phyloP scores from a whole-genome alignment of 1,139 yeast genomes.

The Nadsonia commutata region DNA sequence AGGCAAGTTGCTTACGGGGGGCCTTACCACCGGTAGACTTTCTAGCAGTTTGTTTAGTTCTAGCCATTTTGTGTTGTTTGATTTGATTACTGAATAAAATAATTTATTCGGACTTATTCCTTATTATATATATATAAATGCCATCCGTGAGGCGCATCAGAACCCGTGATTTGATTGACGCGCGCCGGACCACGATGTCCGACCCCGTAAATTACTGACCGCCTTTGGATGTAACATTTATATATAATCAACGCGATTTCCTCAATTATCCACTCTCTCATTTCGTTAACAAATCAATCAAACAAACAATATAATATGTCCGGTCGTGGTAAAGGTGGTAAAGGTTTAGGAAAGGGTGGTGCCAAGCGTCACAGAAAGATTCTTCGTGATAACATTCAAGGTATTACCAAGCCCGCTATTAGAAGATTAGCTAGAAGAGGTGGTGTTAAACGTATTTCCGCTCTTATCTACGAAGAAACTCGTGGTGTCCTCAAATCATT shows the following conservation, averaged over 20 bases:
- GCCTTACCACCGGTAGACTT: conserved; percentile 99
- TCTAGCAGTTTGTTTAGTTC: conserved; percentile 98
- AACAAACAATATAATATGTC: conserved; percentile 44
- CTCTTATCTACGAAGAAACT: conserved; percentile 96
- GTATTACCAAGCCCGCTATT: conserved; percentile 99
- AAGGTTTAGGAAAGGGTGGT: conserved; percentile 98
- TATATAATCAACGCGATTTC: not conserved
- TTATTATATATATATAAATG: too few species aligned
- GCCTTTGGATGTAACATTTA: not conserved
- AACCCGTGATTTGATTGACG: not conserved
- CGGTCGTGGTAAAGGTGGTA: conserved; percentile 99
- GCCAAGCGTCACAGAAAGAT: conserved; percentile 99
- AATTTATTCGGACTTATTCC: too few species aligned
- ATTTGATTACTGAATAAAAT: not conserved
- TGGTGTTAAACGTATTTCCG: conserved; percentile 99
- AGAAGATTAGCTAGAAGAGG: conserved; percentile 99
- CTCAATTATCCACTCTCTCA: not conserved
- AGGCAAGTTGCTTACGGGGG: conserved; percentile 98
- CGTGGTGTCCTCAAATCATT: conserved; percentile 92
- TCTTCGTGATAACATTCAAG: conserved; percentile 98
- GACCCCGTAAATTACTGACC: not conserved
- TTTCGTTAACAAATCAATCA: conserved; percentile 1
- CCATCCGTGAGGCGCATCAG: not conserved
- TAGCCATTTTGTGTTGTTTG: conserved; percentile 53
- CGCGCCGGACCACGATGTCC: not conserved